A percentile compares a stretch with the other conserved stretches of the same genome.
These are phyloP conservation scores for Chalciporus sphaerocephalus DNA, from an alignment of 768 basidiomycete genomes.

Conservation along the genomic window DNA sequence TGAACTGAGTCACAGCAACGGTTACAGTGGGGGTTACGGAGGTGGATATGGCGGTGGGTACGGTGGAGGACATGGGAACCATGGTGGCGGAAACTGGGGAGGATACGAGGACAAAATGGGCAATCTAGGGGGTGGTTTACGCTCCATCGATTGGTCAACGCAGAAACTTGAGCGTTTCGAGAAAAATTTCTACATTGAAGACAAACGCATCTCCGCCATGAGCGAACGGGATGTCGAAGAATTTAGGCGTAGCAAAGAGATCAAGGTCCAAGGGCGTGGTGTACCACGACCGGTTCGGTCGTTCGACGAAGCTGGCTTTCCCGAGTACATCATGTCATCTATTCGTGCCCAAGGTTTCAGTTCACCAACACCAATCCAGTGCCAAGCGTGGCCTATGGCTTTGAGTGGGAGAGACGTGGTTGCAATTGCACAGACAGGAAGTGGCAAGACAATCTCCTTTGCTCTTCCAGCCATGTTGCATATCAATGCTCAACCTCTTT, in stretches of 20 bases:
- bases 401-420: slow-evolving; percentile 90
- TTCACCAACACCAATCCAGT: slow-evolving; percentile 91
- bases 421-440: slow-evolving; percentile 97
- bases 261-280: slow-evolving; percentile 86
- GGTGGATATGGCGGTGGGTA: slow-evolving; percentile 28
- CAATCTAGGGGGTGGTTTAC: slow-evolving; percentile 76
- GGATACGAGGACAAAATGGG: slow-evolving; percentile 65
- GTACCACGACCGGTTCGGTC: slow-evolving; percentile 86
- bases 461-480: slow-evolving; percentile 99
- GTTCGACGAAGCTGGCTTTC: slow-evolving; percentile 95
- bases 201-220: slow-evolving; percentile 73
- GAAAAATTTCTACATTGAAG: slow-evolving; percentile 96
- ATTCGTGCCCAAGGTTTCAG: slow-evolving; percentile 93
- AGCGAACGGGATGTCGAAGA: slow-evolving; percentile 86
- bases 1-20: slow-evolving; percentile 31
- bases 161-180: slow-evolving; percentile 81
- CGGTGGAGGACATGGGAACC: slow-evolving; percentile 28
- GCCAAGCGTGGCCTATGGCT: slow-evolving; percentile 99
- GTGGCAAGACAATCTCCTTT: slow-evolving; percentile 98
- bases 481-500: slow-evolving; percentile 97
- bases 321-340: slow-evolving; percentile 91
- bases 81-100: slow-evolving; percentile 32
- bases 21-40: slow-evolving; percentile 33
- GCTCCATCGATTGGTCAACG: slow-evolving; percentile 78
- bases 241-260: slow-evolving; percentile 79